phyloP scores from a whole-genome alignment of 768 basidiomycete genomes.

The Panus rudis region DNA sequence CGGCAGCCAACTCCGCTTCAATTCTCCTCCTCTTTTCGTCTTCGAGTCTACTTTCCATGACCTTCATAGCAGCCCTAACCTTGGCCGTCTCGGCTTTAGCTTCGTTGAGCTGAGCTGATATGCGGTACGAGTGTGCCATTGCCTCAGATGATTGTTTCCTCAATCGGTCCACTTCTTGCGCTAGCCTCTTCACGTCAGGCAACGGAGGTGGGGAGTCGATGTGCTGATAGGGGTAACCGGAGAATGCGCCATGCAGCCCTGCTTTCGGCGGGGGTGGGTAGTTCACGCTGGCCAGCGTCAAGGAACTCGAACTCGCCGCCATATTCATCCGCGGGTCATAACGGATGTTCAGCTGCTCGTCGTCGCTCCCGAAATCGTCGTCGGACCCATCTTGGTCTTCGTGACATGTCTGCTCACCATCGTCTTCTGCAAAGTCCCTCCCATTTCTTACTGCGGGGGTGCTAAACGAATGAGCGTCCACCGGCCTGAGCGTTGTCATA shows the following conservation, averaged over 20 bases:
- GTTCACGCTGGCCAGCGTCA: too few species aligned
- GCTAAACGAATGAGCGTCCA: slow-evolving; percentile 21
- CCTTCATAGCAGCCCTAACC: slow-evolving; percentile 45
- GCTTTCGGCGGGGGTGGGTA: slow-evolving; percentile 10
- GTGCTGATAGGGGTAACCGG: slow-evolving; percentile 8
- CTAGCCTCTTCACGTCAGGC: slow-evolving; percentile 38
- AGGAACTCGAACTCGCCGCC: slow-evolving; percentile 6
- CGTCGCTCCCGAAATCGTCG: slow-evolving; percentile 59
- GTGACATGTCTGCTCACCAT: slow-evolving; percentile 30
- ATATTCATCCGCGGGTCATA: slow-evolving; percentile 29
- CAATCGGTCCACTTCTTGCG: slow-evolving; percentile 57
- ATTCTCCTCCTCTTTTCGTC: slow-evolving; percentile 51
- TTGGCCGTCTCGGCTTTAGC: slow-evolving; percentile 55
- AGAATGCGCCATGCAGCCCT: slow-evolving; percentile 21
- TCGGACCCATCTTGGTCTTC: slow-evolving; percentile 31
- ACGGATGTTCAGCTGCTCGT: slow-evolving; percentile 51
- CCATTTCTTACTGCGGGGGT: slow-evolving; percentile 22
- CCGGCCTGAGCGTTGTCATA: slow-evolving; percentile 18
- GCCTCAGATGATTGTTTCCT: slow-evolving; percentile 66
- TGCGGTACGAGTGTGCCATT: slow-evolving; percentile 51
- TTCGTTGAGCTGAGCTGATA: slow-evolving; percentile 66
- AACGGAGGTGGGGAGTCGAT: slow-evolving; percentile 5
- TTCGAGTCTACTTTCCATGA: slow-evolving; percentile 51
- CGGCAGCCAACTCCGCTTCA: slow-evolving; percentile 48
- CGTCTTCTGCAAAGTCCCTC: slow-evolving; percentile 27